Base-by-base conservation (phyloP, 1,284 basidiomycete genomes). In the Neonothopanus nambi region DNA sequence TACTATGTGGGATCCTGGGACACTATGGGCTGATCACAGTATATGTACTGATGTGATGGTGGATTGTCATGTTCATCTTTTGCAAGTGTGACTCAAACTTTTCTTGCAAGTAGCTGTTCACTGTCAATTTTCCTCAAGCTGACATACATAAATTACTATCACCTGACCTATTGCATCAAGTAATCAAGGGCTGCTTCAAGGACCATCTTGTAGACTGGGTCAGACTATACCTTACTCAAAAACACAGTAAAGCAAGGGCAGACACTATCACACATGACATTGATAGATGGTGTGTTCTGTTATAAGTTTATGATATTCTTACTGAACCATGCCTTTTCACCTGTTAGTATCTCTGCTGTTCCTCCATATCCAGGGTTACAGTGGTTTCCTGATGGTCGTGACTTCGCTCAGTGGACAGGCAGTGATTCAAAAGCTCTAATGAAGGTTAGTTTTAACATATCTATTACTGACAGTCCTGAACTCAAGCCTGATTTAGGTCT, bases 381-480 rank as follows among this genome's bases (percentile, higher is more conserved):
- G 1, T 42, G 49, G 26, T 69, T 68, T 52, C 60, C 60, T 9
- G 51, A 65, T 26, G 67, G 67, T 5, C 60, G 56, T 4, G 53
- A 60, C 51, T 56, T 65, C 62, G 63, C 62, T 38, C 63, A 66
- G 35, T 66, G 63, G 63, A 64, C 61, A 5, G 64, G 61, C 1
- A 59, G 64, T 48, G 64, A 68, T 43, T 67, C 66, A 0, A 69
- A 68, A 47, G 66, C 63, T 3, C 45, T 69, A 2, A 69, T 69
- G 67, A 69, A 68, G 62, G 65, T 66, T 46, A 61, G n/a, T n/a
- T n/a, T n/a, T n/a, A n/a, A n/a, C n/a, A n/a, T n/a, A n/a, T n/a
- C n/a, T n/a, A n/a, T n/a, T n/a, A n/a, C n/a, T n/a, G n/a, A n/a
- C n/a, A n/a, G n/a, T n/a, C n/a, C n/a, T n/a, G n/a, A n/a, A n/a